Evolutionary conservation across 2,329 filamentous ascomycete genomes (phyloP), one percentile per base, ranked within the genome.

Genomic region (Zopfia rhizophila): DNA sequence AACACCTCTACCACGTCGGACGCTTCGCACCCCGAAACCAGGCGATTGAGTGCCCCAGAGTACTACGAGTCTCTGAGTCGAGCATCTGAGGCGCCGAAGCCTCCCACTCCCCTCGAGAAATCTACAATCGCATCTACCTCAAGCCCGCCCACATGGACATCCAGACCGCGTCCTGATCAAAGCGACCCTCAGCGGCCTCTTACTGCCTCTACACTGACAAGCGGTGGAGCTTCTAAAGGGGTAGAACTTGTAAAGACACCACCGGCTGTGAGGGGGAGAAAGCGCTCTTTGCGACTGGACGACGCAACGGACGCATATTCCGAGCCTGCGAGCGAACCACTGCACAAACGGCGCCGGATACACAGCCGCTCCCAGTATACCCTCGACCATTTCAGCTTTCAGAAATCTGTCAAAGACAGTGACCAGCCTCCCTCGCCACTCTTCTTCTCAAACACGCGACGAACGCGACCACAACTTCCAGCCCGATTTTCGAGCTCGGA

Each of bases 401-500:
- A 68, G 38, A 48, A 50, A 22, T 40, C 40, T 32, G 41, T 62
- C 38, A 55, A 45, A 12, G 51, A 42, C 40, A 46, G 47, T 59
- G 54, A 52, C 32, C 66, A 74, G 45, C 77, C 77, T 3, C 70
- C 70, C 1, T 80, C 76, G 31, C 78, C 80, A 3, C 69, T 82
- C 6, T 82, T 82, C 74, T 81, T 82, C 62, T 79, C 78, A 23
- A 70, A 79, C 50, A 73, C 66, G 36, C 71, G 68, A 12, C 69
- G 64, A 33, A 59, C 56, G 25, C 68, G 76, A 6, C 79, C 78
- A 7, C 61, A 63, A 23, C 70, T 82, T 30, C 78, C 78, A 8
- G 60, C 70, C 19, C 83, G 79, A 74, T 86, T 77, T 80, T 84
- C 63, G 69, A 83, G 71, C 68, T 79, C 70, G 69, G 81, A 73